Base-by-base conservation (phyloP, 2,329 filamentous ascomycete species). In the Aspergillus novofumigatus region DNA sequence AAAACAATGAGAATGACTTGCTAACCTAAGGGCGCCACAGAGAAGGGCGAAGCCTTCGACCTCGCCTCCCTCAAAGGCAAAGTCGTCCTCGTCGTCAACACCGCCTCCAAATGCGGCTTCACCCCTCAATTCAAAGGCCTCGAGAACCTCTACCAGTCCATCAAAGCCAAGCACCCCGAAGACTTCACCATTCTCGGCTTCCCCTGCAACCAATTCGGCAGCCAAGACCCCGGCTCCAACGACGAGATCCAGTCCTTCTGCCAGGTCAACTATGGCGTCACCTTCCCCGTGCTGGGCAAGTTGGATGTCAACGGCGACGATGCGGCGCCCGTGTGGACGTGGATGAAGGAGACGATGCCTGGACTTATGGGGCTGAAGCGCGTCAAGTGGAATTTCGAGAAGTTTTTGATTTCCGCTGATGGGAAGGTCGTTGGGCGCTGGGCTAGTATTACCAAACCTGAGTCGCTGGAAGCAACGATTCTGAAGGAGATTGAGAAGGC, bases 331-430 rank as follows among this genome's bases (percentile, higher is more conserved):
- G 77, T 96, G 41, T 97, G 83, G 75, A 83, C 89, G 72, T 99
- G 83, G 83, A 72, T 88, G 76, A 88, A 88, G 80, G 76, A 75
- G 57, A 78, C 83, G 75, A 88, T 91, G 81, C 84, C 93, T 0
- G 92, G 94, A 23, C 70, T 97, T 55, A 78, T 97, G 78, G 94
- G 94, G 21, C 74, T 97, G 71, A 93, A 95, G 87, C 78, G 87
- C 61, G 82, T 99, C 69, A 97, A 97, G 88, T 99, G 94, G 94
- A 99, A 99, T 80, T 99, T 97, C 80, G 94, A 99, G 78, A 99
- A 99, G 85, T 99, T 97, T 78, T 79, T 99, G 62, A 81, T 99
- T 63, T 89, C 88, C 59, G 84, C 85, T 60, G 91, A 97, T 75
- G 94, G 94, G 26, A 83, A 88, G 78, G 91, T 97, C 66, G 89